Base-by-base conservation (phyloP, 495 filamentous ascomycete genomes). In the Daldinia loculata region DNA sequence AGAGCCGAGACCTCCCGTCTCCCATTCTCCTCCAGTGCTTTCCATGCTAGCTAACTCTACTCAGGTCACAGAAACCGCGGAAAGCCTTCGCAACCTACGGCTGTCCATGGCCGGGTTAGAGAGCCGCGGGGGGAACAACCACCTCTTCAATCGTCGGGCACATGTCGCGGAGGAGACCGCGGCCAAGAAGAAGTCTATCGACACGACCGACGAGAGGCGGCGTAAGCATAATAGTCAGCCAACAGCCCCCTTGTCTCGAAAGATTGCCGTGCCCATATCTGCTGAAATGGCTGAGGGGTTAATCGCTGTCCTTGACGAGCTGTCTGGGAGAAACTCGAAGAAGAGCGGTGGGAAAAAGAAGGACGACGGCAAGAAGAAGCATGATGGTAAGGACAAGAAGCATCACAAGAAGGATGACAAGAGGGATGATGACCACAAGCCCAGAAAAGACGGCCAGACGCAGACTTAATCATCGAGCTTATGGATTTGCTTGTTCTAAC, bases 81-180 rank as follows among this genome's bases (percentile, higher is more conserved):
- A 17, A 45, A 19, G 19, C 43, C 17, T 24, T 24, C 43, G 19
- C 19, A 12, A 14, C 19, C 19, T 48, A 48, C 43, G 17, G 9
- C 3, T 48, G 19, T 9, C 43, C 3, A 0, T 11, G 17, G 19
- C 9, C 3, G 19, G 43, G 5, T 22, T 24, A 11, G 17, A 19
- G 43, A 12, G 9, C 7, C 5, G 24, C 6, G 6, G 1, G 19
- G 6, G 1, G 0, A 24, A 50, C 6, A 30, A 60, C 22, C 6
- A 27, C 56, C 45, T 50, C 5, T 56, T 29, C 8, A 64, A 72
- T 34, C 69, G 63, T 11, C 55, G 34, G 6, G 63, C 45, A 30
- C 51, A 55, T 38, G 27, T 29, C 19, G 6, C 2, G 4, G 19
- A 67, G n/a, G n/a, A 61, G 11, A 60, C 39, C 6, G 34, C 2